A percentile compares a stretch with the other conserved stretches of the same genome.
These are phyloP conservation scores for Wickerhamiella dianesei DNA, from an alignment of 805 yeast genomes.

Conservation along the genomic window DNA sequence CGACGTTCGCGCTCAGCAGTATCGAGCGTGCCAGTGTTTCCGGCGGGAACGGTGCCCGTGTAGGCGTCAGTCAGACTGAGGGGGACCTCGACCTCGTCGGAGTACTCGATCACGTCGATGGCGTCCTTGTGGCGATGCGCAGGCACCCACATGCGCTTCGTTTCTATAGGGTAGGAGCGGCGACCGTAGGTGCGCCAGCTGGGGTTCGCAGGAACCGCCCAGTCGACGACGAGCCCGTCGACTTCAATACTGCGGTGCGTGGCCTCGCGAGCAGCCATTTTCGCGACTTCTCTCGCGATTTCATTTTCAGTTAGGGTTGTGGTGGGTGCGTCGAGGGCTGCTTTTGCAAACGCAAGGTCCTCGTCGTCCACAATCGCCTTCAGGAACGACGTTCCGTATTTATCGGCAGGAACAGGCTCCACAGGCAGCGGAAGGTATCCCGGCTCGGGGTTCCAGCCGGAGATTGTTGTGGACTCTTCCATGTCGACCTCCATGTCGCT, in stretches of 20 bases:
- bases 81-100: neutral
- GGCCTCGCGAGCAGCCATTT: too few species aligned
- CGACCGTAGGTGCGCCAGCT: neutral
- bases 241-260: neutral
- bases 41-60: neutral
- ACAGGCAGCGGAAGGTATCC: neutral
- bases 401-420: neutral
- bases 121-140: neutral
- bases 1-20: neutral
- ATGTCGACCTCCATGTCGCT: constrained; percentile 15
- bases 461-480: neutral
- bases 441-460: neutral
- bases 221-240: neutral
- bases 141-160: neutral
- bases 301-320: neutral
- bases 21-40: neutral
- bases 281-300: too few species aligned
- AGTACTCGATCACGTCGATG: neutral
- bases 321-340: neutral
- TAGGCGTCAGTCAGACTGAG: neutral
- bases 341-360: neutral
- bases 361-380: neutral
- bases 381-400: neutral
- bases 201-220: neutral
- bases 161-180: neutral